Evolutionary conservation across 2,329 filamentous ascomycete genomes (phyloP), one percentile per base, ranked within the genome.

Genomic region (Incumbomyces lentus): DNA sequence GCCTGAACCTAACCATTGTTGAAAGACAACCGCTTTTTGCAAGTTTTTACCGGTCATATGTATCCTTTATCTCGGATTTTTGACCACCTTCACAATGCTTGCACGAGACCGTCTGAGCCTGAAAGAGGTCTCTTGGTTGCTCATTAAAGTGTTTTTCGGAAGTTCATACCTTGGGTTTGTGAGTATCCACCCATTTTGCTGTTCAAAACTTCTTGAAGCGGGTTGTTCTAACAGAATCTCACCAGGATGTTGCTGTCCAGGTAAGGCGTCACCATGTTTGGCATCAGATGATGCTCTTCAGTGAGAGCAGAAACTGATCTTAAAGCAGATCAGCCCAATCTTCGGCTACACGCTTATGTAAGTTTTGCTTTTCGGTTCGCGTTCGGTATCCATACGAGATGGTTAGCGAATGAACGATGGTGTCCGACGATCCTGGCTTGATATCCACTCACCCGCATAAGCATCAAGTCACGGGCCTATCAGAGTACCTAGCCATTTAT

Each of bases 11-110:
- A 18, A 52, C 41, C 13, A n/a, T 34, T 26, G 22, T 50, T 38
- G 31, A 50, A 40, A 79, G 76, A 78, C 84, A 33, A 90, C 89
- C 64, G 87, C 94, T 61, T 95, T 95, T 61, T 65, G 89, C 62
- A 89, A 89, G 59, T 94, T 92, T 50, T 61, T 79, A 47, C 83
- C 86, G 1, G 73, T 90, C 19, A 84, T 93, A 36, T 69, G 86
- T 40, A 83, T 94, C 45, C 68, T 94, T 44, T 95, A 94, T 61
- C 68, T 92, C 40, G 79, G 88, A 39, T 95, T 95, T 64, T 68
- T 95, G 30, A 94, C 89, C 0, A 95, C 87, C 2, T 79, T 80
- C 53, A 75, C 73, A 3, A 69, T 80, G 59, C 68, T 81, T 36
- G 76, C 76, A 32, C 68, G 76, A 52, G 75, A 75, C 54, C 68